These are phyloP conservation scores for Podaxis sp. DNA, from an alignment of 768 basidiomycete species.

Conservation along the genomic window DNA sequence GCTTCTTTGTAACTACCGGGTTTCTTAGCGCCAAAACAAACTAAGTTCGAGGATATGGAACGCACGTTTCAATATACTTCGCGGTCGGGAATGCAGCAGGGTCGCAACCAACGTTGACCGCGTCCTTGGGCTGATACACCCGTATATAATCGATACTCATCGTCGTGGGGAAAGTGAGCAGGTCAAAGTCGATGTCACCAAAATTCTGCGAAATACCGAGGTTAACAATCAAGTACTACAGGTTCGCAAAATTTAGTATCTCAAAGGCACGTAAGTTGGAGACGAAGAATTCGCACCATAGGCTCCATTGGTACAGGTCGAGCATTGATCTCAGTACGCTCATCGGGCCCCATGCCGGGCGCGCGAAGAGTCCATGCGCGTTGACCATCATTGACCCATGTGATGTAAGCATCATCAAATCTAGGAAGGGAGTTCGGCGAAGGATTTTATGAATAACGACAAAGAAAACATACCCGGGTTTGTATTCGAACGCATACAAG, in stretches of 20 bases:
- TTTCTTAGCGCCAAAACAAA: not conserved
- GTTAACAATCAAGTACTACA: slow-evolving; percentile 63
- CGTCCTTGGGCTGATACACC: slow-evolving; percentile 55
- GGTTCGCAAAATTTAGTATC: not conserved
- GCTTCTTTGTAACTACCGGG: slow-evolving; percentile 51
- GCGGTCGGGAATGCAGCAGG: slow-evolving; percentile 68
- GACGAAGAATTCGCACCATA: slow-evolving; percentile 41
- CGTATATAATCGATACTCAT: slow-evolving; percentile 82
- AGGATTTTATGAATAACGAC: not conserved
- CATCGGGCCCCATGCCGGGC: slow-evolving; percentile 48
- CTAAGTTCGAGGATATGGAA: slow-evolving; percentile 16
- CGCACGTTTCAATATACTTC: slow-evolving; percentile 65
- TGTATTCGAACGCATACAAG: slow-evolving; percentile 49
- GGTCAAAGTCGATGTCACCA: slow-evolving; percentile 52
- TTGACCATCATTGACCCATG: slow-evolving; percentile 61
- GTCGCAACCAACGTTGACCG: slow-evolving; percentile 60
- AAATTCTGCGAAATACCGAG: slow-evolving; percentile 67
- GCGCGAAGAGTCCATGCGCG: slow-evolving; percentile 56
- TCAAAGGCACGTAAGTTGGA: not conserved
- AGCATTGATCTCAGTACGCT: slow-evolving; percentile 44
- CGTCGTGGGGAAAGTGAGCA: slow-evolving; percentile 48
- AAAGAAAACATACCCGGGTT: slow-evolving; percentile 34
- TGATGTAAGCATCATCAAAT: slow-evolving; percentile 56
- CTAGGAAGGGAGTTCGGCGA: slow-evolving; percentile 26
- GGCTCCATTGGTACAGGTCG: slow-evolving; percentile 65